Conservation (phyloP, 129 eudicot species). For the Kitagawia praeruptora region DNA sequence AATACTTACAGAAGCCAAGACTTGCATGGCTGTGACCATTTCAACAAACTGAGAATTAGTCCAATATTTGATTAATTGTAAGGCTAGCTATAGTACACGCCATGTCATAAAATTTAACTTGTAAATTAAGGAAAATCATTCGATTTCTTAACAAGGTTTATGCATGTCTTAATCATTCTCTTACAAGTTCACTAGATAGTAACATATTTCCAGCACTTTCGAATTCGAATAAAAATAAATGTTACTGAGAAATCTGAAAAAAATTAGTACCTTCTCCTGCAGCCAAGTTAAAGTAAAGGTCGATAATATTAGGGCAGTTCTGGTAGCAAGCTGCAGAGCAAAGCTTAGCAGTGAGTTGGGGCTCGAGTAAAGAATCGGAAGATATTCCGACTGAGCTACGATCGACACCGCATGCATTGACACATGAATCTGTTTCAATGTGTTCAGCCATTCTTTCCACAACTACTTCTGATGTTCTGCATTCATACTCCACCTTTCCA, state of each 20-base stretch:
- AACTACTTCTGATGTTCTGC: constrained; percentile 63
- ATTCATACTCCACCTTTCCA: constrained; percentile 39
- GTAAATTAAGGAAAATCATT: not conserved
- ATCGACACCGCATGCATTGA: constrained; percentile 69
- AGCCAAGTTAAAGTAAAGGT: constrained; percentile 74
- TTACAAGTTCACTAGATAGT: not conserved
- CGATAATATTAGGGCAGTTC: constrained; percentile 79
- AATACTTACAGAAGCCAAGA: not conserved
- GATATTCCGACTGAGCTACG: constrained; percentile 60
- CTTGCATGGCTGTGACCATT: not conserved
- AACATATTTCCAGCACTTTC: not conserved
- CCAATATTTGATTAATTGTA: not conserved
- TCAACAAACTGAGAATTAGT: not conserved
- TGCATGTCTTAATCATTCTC: not conserved
- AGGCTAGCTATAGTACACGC: too few species aligned
- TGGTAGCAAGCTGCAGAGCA: constrained; percentile 71
- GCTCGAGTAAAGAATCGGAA: constrained; percentile 59
- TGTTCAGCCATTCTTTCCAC: constrained; percentile 61
- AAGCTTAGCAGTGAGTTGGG: constrained; percentile 43
- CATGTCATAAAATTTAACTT: not conserved
- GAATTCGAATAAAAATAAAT: not conserved
- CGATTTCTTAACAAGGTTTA: not conserved
- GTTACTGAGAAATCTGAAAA: not conserved
- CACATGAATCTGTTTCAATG: constrained; percentile 69
- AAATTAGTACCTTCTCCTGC: constrained; percentile 66